Conservation (phyloP, 441 rosid genomes). For the Adansonia gregorii region DNA sequence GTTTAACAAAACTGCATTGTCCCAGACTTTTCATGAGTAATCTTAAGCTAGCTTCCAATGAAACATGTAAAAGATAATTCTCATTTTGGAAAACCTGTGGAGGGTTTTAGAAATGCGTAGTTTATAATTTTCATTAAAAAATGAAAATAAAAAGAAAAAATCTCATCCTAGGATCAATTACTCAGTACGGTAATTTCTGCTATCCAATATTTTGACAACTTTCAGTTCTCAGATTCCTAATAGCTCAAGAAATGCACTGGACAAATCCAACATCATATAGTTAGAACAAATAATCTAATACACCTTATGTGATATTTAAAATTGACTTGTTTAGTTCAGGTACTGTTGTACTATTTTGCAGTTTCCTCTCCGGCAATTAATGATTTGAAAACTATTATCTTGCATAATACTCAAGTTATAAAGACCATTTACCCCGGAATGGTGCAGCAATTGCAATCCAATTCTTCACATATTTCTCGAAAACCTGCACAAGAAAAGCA, state of each 20-base stretch:
- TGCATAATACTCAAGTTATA: neutral
- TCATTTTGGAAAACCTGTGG: neutral
- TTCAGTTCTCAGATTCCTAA: neutral
- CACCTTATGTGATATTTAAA: neutral
- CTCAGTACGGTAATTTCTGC: neutral
- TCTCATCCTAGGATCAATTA: slow-evolving; percentile 8
- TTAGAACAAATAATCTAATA: slow-evolving; percentile 1
- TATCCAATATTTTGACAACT: neutral
- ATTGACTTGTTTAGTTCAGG: neutral
- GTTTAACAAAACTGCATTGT: neutral
- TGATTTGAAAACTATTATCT: slow-evolving; percentile 5
- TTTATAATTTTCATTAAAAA: neutral
- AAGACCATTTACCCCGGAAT: slow-evolving; percentile 61
- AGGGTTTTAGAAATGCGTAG: neutral
- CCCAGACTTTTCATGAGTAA: neutral
- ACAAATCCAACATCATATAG: neutral
- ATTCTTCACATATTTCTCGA: slow-evolving; percentile 84
- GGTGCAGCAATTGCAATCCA: slow-evolving; percentile 98
- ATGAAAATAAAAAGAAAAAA: neutral
- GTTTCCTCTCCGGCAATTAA: neutral
- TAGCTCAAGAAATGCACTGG: neutral
- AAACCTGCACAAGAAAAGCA: slow-evolving; percentile 50
- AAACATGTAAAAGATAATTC: neutral
- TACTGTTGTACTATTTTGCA: neutral
- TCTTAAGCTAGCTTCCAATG: neutral